Percentiles rank a stretch among this genome's conserved stretches.
phyloP scores from a whole-genome alignment of 306 rosid species.

The Quillaja saponaria region DNA sequence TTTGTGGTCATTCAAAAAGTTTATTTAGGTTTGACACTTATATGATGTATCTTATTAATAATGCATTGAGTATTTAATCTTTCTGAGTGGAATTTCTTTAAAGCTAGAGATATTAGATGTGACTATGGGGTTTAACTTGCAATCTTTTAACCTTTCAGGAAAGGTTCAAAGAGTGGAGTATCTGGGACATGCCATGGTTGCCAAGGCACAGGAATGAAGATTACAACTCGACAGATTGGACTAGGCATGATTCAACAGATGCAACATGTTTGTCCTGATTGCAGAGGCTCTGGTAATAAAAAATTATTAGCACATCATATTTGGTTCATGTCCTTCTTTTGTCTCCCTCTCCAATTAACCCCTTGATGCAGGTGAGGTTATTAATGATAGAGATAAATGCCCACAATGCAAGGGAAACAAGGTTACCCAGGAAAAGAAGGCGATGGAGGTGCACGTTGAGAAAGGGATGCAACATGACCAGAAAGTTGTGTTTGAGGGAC shows the following conservation, averaged over 20 bases:
- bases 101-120: not conserved
- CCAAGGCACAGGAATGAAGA: constrained; percentile 72
- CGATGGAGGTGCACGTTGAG: constrained; percentile 66
- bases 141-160: constrained; percentile 44
- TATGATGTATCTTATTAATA: too few relatives aligned
- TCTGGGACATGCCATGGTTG: constrained; percentile 69
- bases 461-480: constrained; percentile 77
- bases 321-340: constrained; percentile 15
- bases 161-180: constrained; percentile 72
- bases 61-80: too few relatives aligned
- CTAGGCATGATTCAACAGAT: constrained; percentile 72
- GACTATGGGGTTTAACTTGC: constrained; percentile 4
- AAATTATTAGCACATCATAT: constrained; percentile 1
- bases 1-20: too few relatives aligned
- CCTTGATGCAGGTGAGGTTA: constrained; percentile 59
- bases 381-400: constrained; percentile 72
- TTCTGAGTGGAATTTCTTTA: too few relatives aligned
- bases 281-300: constrained; percentile 67
- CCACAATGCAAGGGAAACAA: constrained; percentile 68
- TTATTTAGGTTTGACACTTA: too few relatives aligned
- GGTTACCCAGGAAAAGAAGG: constrained; percentile 68
- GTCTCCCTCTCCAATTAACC: constrained; percentile 17
- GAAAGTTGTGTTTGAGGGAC: constrained; percentile 69
- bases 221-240: constrained; percentile 61
- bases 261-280: constrained; percentile 71